phyloP scores from a whole-genome alignment of 2,329 filamentous ascomycete genomes.

The Podosphaera fusca region DNA sequence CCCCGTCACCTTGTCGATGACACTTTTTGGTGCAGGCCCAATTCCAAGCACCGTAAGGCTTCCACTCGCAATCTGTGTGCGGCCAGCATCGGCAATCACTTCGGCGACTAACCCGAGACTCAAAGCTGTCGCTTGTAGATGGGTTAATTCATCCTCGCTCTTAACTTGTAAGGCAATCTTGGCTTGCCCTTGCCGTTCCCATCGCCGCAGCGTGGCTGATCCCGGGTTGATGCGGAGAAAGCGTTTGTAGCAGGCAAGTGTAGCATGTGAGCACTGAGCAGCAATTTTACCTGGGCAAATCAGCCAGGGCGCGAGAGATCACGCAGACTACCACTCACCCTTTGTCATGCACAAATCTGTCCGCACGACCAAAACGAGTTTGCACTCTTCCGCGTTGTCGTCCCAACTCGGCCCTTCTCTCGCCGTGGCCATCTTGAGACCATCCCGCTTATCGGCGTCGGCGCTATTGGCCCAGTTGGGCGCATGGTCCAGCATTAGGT shows the following conservation, averaged over 20 bases:
- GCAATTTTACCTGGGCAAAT: conserved; percentile 63
- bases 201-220: conserved; percentile 48
- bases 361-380: conserved; percentile 75
- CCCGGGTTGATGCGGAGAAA: conserved; percentile 32
- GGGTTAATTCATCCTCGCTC: conserved; percentile 59
- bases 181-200: conserved; percentile 70
- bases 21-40: conserved; percentile 58
- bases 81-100: conserved; percentile 82
- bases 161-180: conserved; percentile 86
- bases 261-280: conserved; percentile 88
- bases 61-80: conserved; percentile 86
- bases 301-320: too few species aligned
- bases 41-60: conserved; percentile 82
- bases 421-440: conserved; percentile 25
- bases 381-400: conserved; percentile 55
- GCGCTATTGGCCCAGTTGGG: conserved; percentile 41
- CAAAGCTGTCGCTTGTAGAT: conserved; percentile 52
- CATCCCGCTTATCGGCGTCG: conserved; percentile 36
- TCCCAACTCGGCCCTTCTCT: conserved; percentile 16
- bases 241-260: conserved; percentile 86
- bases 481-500: conserved; percentile 37
- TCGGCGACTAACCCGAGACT: conserved; percentile 70
- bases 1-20: conserved; percentile 71
- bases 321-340: conserved; percentile 28
- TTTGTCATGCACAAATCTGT: conserved; percentile 96